Conservation (phyloP, 306 rosid species). For the Corylus avellana region DNA sequence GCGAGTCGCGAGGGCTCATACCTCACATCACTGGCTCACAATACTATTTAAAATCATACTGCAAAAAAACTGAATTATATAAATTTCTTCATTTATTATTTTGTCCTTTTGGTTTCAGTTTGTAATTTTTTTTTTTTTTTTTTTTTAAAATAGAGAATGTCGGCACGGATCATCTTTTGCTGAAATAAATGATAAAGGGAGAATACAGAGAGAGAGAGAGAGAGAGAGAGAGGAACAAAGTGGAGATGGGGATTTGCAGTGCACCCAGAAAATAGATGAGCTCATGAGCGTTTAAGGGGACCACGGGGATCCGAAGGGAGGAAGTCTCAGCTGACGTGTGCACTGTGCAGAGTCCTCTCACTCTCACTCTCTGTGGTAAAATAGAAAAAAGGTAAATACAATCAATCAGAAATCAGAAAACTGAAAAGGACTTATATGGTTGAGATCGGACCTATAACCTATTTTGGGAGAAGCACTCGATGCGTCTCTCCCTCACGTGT, state of each 20-base stretch:
- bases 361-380: not conserved
- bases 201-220: not conserved
- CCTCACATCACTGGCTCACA: not conserved
- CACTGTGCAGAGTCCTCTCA: not conserved
- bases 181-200: not conserved
- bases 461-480: not conserved
- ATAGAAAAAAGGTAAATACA: not conserved
- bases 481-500: constrained; percentile 43
- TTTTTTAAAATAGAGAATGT: too few relatives aligned
- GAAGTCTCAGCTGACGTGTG: not conserved
- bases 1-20: too few relatives aligned
- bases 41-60: too few relatives aligned
- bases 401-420: constrained; percentile 1
- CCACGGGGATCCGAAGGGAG: not conserved
- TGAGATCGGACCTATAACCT: not conserved
- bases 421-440: constrained; percentile 33
- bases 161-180: not conserved
- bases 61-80: too few relatives aligned
- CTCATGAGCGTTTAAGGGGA: not conserved
- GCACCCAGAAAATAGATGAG: not conserved
- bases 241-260: not conserved
- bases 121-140: not conserved
- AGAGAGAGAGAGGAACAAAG: not conserved
- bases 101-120: not conserved
- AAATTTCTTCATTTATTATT: too few relatives aligned